phyloP scores from a whole-genome alignment of 1,284 basidiomycete species.

The Ceratobasidium sp. region DNA sequence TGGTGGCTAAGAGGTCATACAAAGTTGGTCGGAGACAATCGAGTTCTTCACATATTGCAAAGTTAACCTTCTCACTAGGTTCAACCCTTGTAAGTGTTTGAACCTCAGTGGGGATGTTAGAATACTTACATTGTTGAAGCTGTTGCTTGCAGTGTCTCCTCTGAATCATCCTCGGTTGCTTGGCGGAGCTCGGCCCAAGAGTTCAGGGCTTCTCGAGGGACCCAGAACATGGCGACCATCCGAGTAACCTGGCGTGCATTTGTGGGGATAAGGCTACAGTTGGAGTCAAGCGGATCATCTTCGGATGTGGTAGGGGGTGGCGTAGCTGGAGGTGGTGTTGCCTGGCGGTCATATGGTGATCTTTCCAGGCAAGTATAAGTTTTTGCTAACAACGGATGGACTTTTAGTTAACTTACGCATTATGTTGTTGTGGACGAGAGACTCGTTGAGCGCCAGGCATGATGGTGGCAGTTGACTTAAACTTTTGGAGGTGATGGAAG shows the following conservation, averaged over 20 bases:
- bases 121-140: slow-evolving; percentile 5
- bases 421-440: too few species aligned
- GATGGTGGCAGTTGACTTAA: too few species aligned
- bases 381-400: too few species aligned
- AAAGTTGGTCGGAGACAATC: slow-evolving; percentile 4
- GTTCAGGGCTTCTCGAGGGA: not conserved
- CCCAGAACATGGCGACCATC: slow-evolving; percentile 27
- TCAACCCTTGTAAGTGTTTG: not conserved
- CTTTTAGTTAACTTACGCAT: too few species aligned
- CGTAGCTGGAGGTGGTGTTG: too few species aligned
- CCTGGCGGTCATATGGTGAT: too few species aligned
- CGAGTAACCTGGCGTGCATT: slow-evolving; percentile 17
- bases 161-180: slow-evolving; percentile 14
- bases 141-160: slow-evolving; percentile 2
- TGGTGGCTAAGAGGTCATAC: slow-evolving; percentile 1
- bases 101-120: not conserved
- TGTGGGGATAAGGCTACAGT: slow-evolving; percentile 9
- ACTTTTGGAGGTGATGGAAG: too few species aligned
- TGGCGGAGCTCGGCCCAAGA: not conserved
- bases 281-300: too few species aligned
- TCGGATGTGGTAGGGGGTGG: too few species aligned
- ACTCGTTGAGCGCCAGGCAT: too few species aligned
- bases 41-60: slow-evolving; percentile 5
- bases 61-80: slow-evolving; percentile 1
- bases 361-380: too few species aligned